Conservation (phyloP, 1,139 yeast species). For the Candida anutae region DNA sequence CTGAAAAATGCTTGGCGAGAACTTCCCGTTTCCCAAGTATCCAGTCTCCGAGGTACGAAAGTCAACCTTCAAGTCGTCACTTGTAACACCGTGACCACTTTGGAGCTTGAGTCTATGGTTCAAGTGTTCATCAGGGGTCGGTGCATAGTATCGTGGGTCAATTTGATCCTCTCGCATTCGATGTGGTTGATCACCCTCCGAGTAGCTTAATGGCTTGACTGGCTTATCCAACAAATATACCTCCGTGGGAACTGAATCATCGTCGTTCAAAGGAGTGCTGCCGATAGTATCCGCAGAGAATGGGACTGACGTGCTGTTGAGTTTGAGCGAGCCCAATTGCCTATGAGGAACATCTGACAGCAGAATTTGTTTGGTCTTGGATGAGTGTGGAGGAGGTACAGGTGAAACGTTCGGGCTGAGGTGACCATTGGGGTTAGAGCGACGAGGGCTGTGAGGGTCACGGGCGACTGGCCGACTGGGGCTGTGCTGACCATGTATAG, state of each 20-base stretch:
- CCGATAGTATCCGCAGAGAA: constrained; percentile 42
- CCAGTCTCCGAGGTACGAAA: constrained; percentile 13
- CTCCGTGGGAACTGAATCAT: constrained; percentile 23
- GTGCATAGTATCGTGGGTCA: constrained; percentile 40
- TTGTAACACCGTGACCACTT: constrained; percentile 12
- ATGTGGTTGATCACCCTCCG: constrained; percentile 11
- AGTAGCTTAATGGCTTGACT: constrained; percentile 20
- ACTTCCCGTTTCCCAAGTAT: constrained; percentile 22
- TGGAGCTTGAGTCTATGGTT: constrained; percentile 15
- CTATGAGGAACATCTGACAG: constrained; percentile 12
- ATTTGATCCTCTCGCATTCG: constrained; percentile 26
- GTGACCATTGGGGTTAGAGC: too few species aligned
- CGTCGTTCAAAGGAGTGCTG: constrained; percentile 11
- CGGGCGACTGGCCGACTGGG: too few species aligned
- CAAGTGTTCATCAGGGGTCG: constrained; percentile 38
- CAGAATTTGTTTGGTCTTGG: constrained; percentile 3
- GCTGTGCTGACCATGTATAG: constrained; percentile 1
- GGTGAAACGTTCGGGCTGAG: background rate
- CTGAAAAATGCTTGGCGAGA: constrained; percentile 35
- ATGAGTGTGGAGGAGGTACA: constrained; percentile 2
- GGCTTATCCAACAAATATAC: constrained; percentile 31
- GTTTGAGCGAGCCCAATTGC: constrained; percentile 13
- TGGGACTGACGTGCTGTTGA: constrained; percentile 21
- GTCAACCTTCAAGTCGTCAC: constrained; percentile 15
- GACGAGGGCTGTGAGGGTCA: too few species aligned